phyloP scores from a whole-genome alignment of 352 stramenopile genomes.

The Pythium sukuiense region DNA sequence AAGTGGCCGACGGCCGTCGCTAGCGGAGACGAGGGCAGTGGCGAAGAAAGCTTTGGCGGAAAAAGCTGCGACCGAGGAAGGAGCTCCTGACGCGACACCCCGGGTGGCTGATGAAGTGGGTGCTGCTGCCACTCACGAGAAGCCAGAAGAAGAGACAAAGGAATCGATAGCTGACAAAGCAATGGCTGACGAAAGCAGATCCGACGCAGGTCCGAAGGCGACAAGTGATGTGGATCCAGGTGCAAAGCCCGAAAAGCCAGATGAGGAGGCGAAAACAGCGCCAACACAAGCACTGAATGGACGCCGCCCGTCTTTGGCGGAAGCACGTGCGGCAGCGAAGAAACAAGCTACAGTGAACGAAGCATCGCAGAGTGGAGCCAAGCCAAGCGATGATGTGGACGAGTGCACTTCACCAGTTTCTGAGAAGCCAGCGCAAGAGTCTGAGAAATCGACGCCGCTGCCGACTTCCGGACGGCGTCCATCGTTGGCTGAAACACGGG shows the following conservation, averaged over 20 bases:
- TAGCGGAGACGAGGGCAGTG: conserved; percentile 21
- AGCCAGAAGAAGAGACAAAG: not conserved
- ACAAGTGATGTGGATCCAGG: not conserved
- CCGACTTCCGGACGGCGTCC: conserved; percentile 4
- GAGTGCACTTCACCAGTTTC: not conserved
- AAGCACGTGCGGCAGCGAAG: conserved; percentile 3
- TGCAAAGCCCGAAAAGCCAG: not conserved
- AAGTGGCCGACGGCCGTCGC: conserved; percentile 14
- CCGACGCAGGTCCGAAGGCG: too few species aligned
- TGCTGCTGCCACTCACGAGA: not conserved
- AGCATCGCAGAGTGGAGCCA: not conserved
- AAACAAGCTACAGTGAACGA: not conserved
- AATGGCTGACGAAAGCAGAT: too few species aligned
- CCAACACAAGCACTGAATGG: not conserved
- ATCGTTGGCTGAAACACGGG: conserved; percentile 10
- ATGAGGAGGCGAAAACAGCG: not conserved
- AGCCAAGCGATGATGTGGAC: not conserved
- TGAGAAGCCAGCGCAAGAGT: not conserved
- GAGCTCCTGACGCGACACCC: not conserved
- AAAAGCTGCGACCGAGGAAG: not conserved
- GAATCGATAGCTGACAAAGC: too few species aligned
- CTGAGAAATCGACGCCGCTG: not conserved
- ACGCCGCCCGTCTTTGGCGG: not conserved
- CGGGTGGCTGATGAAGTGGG: not conserved
- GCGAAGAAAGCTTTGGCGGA: conserved; percentile 9